Conservation (phyloP, 163 green algal species). For the Chlorella variabilis region DNA sequence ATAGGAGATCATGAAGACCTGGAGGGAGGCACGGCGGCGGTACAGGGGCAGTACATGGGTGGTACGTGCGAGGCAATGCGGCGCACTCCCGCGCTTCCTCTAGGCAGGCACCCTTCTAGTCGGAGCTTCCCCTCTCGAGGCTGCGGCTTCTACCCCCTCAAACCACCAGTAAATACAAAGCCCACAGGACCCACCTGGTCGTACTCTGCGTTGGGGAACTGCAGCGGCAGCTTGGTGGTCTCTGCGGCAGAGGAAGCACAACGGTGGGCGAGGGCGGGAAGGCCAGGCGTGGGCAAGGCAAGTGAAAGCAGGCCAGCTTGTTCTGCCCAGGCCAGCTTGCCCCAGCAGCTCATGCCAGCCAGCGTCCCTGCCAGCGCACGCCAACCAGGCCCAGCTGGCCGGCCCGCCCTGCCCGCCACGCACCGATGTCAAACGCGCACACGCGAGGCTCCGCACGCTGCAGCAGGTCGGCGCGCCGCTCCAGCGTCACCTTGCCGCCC, state of each 20-base stretch:
- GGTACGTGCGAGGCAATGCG: background rate
- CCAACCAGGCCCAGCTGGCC: background rate
- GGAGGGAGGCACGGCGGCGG: constrained; percentile 4
- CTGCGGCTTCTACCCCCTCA: no score
- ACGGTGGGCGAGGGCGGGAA: background rate
- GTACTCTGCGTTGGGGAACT: constrained; percentile 98
- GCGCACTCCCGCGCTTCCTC: no score
- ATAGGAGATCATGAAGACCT: constrained; percentile 99
- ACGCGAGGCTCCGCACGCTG: constrained; percentile 88
- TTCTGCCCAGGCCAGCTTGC: no score
- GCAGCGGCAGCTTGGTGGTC: constrained; percentile 98
- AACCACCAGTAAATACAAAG: background rate
- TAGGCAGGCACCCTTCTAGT: no score
- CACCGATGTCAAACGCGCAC: constrained; percentile 96
- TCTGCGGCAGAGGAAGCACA: constrained; percentile 56
- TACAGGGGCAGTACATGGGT: no score
- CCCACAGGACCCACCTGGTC: constrained; percentile 74
- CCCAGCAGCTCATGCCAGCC: no score
- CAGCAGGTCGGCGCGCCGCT: constrained; percentile 80
- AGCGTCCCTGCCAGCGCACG: background rate
- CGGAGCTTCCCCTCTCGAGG: no score
- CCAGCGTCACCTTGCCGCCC: constrained; percentile 60
- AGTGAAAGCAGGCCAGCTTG: no score
- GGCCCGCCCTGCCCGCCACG: background rate
- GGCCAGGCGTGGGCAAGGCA: background rate